These are phyloP conservation scores for Botrytis medusae DNA, from an alignment of 2,329 filamentous ascomycete genomes.

Conservation along the genomic window DNA sequence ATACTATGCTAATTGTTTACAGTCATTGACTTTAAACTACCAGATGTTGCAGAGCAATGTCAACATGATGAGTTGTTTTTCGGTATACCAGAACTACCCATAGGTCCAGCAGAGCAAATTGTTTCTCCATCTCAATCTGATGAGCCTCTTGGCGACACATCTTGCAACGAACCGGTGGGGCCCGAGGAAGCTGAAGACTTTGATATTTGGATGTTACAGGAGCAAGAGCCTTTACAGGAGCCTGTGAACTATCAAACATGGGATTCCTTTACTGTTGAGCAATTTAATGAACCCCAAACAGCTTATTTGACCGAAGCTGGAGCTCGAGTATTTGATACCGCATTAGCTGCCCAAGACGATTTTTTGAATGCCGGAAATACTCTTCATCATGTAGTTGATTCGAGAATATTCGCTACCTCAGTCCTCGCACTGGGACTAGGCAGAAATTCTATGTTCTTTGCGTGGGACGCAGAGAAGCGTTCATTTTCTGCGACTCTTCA, in stretches of 20 bases:
- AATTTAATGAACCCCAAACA: constrained; percentile 45
- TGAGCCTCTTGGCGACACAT: constrained; percentile 8
- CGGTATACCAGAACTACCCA: constrained; percentile 33
- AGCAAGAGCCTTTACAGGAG: constrained; percentile 37
- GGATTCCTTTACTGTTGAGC: constrained; percentile 59
- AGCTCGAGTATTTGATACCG: constrained; percentile 63
- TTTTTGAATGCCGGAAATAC: constrained; percentile 44
- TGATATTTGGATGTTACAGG: constrained; percentile 51
- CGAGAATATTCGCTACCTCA: constrained; percentile 53
- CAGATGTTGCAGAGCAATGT: constrained; percentile 28
- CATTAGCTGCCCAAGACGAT: constrained; percentile 48
- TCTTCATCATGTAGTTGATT: constrained; percentile 48
- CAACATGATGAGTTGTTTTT: constrained; percentile 35
- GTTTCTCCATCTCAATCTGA: constrained; percentile 21
- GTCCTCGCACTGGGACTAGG: constrained; percentile 68
- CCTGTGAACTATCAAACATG: constrained; percentile 59
- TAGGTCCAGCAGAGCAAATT: constrained; percentile 25
- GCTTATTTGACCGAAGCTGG: constrained; percentile 70
- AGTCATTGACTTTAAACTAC: constrained; percentile 36
- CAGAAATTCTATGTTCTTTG: constrained; percentile 69
- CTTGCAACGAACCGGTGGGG: constrained; percentile 27
- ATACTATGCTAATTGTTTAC: constrained; percentile 5
- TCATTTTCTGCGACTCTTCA: constrained; percentile 53
- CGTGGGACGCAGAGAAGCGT: constrained; percentile 53
- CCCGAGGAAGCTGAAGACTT: constrained; percentile 32